phyloP scores from a whole-genome alignment of 345 rosid genomes.

The Microthlaspi erraticum region DNA sequence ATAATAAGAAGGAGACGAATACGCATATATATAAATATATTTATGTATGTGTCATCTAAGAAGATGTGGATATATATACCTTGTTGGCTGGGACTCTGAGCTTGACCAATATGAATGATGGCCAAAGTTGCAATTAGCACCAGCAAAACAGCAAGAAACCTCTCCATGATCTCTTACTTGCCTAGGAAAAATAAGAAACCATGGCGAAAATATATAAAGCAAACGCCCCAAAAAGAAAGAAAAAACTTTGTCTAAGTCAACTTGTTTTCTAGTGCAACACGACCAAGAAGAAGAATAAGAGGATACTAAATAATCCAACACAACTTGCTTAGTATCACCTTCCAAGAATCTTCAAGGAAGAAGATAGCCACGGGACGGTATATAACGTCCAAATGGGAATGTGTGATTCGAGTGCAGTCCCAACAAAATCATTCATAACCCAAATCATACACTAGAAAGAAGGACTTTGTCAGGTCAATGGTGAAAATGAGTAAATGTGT shows the following conservation, averaged over 20 bases:
- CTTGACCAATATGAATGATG: conserved; percentile 27
- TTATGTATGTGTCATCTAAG: background rate
- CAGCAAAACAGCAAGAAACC: conserved; percentile 2
- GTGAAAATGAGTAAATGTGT: background rate
- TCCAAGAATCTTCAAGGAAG: too few species aligned
- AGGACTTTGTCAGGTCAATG: conserved; percentile 14
- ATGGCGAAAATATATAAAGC: conserved; percentile 2
- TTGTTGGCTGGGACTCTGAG: conserved; percentile 47
- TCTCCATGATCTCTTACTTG: conserved; percentile 26
- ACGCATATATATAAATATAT: background rate
- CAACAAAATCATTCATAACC: background rate
- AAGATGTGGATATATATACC: conserved; percentile 32
- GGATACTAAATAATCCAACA: too few species aligned
- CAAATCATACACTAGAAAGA: background rate
- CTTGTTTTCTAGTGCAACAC: background rate
- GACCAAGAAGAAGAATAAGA: too few species aligned
- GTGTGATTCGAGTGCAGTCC: too few species aligned
- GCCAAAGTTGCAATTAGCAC: background rate
- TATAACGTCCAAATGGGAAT: too few species aligned
- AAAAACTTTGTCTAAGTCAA: conserved; percentile 4
- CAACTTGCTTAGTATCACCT: too few species aligned
- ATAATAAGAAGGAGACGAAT: background rate
- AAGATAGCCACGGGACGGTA: too few species aligned
- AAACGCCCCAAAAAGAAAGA: background rate
- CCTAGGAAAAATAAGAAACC: background rate